These are phyloP conservation scores for Plasmodium blacklocki DNA, from an alignment of 169 alveolate genomes.

Conservation along the genomic window DNA sequence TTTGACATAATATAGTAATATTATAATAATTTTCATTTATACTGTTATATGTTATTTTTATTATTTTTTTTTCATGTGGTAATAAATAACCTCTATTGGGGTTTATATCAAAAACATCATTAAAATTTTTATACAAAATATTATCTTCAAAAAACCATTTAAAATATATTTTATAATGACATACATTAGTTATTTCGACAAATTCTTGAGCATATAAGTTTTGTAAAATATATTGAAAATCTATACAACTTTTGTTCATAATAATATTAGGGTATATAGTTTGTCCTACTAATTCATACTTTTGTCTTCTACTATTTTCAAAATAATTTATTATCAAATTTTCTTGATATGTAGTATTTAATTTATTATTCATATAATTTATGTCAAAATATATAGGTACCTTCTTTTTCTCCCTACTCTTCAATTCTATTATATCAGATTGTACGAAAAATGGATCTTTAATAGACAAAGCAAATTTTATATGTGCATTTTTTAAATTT, in stretches of 20 bases:
- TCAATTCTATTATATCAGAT: slow-evolving; percentile 46
- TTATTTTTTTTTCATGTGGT: slow-evolving; percentile 51
- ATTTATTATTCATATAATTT: slow-evolving; percentile 54
- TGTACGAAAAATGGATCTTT: slow-evolving; percentile 53
- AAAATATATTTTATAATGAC: slow-evolving; percentile 61
- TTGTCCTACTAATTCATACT: slow-evolving; percentile 53
- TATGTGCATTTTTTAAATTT: slow-evolving; percentile 43
- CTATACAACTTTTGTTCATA: slow-evolving; percentile 63
- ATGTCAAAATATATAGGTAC: slow-evolving; percentile 43
- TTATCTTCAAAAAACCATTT: slow-evolving; percentile 74
- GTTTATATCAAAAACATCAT: slow-evolving; percentile 30
- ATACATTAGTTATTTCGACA: slow-evolving; percentile 61
- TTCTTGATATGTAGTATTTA: slow-evolving; percentile 37
- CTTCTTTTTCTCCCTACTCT: slow-evolving; percentile 38
- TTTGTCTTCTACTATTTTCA: slow-evolving; percentile 66
- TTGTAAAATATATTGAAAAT: slow-evolving; percentile 72
- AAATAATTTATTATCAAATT: slow-evolving; percentile 41
- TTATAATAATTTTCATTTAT: slow-evolving; percentile 61
- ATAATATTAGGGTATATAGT: slow-evolving; percentile 57
- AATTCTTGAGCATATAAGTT: slow-evolving; percentile 65
- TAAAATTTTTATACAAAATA: slow-evolving; percentile 31
- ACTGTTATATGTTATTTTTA: slow-evolving; percentile 53
- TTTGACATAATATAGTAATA: slow-evolving; percentile 45
- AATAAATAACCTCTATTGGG: slow-evolving; percentile 50
- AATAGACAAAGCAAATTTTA: slow-evolving; percentile 42